Base-by-base conservation (phyloP, 2,329 filamentous ascomycete species). In the Talaromyces verruculosus region DNA sequence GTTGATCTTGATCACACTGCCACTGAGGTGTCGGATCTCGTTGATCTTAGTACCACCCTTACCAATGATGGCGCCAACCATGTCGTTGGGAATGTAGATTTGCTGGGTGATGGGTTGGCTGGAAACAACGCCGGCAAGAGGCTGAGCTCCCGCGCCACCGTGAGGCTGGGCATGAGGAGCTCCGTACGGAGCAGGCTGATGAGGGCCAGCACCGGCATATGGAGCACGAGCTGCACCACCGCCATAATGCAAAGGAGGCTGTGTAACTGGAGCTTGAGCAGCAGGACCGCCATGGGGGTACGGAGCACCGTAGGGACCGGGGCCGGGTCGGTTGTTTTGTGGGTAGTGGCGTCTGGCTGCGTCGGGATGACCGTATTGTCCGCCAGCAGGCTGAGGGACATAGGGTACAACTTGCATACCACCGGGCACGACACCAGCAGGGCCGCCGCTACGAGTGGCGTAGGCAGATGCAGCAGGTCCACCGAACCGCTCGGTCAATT, bases 351-450 rank as follows among this genome's bases (percentile, higher is more conserved):
- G 88, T 72, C 90, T 80, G 76, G 87, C 96, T 77, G 91, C 92
- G 69, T 98, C 94, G 53, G 92, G 89, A 73, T 93, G 91, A 65
- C 93, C 93, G 76, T 93, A 98, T 78, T 94, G 93, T 71, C 95
- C 95, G 66, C 92, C 92, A 65, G 92, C 92, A 33, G 94, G 91
- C 78, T 97, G 93, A 60, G 95, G 95, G 65, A 92, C 91, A 77
- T 99, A 99, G 5, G 95, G 95, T n/a, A 98, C 93, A 60, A 99
- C 95, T 79, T 98, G 95, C 93, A 99, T 97, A 68, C 95, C 95
- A 67, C 95, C 95, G 25, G 95, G 95, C 17, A 98, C 92, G 39
- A 94, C 92, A 61, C 94, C 94, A 66, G 94, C 92, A 61, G 95
- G 93, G 60, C 92, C 93, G 68, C 95, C 95, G 75, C 92, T 97